Evolutionary conservation across 2,329 filamentous ascomycete genomes (phyloP).

Genomic region (Calcarisporium arbuscula): DNA sequence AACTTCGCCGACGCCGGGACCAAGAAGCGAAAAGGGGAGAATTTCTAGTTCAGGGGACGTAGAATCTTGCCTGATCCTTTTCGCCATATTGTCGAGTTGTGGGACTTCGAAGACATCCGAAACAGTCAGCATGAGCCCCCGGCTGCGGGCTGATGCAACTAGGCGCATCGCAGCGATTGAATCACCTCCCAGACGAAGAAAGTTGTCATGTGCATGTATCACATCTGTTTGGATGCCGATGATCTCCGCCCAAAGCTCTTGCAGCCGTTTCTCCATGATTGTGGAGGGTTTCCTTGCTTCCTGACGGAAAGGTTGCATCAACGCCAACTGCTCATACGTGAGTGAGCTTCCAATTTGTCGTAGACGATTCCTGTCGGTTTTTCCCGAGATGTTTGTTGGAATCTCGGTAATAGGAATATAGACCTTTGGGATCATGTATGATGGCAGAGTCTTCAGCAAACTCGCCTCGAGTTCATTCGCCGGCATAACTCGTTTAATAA

Average conservation of each 20-base stretch:
- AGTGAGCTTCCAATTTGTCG: conserved; percentile 6
- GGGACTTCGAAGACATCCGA: conserved; percentile 19
- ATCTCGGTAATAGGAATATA: conserved; percentile 3
- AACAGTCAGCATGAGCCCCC: conserved; percentile 18
- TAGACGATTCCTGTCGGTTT: conserved; percentile 7
- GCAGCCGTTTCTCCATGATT: conserved; percentile 11
- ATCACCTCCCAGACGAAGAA: conserved; percentile 33
- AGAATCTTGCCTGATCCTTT: neutral
- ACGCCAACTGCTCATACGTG: conserved; percentile 4
- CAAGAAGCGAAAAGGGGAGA: neutral
- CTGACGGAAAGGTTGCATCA: conserved; percentile 6
- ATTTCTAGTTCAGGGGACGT: neutral
- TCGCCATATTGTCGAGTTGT: conserved; percentile 2
- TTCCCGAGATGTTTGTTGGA: conserved; percentile 4
- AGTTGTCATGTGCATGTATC: conserved; percentile 25
- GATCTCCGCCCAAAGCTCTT: conserved; percentile 30
- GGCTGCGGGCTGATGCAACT: conserved; percentile 24
- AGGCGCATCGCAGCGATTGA: conserved; percentile 33
- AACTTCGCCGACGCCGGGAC: no score
- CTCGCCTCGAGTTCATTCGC: conserved; percentile 1
- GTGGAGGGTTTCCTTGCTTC: conserved; percentile 8
- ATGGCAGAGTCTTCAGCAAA: conserved; percentile 1
- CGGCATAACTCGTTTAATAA: conserved; percentile 1
- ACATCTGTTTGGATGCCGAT: conserved; percentile 26
- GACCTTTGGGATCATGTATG: conserved; percentile 5